Percentiles rank a stretch among this genome's conserved stretches.
phyloP scores from a whole-genome alignment of 2,329 filamentous ascomycete genomes.

The Fusarium cicatricum region DNA sequence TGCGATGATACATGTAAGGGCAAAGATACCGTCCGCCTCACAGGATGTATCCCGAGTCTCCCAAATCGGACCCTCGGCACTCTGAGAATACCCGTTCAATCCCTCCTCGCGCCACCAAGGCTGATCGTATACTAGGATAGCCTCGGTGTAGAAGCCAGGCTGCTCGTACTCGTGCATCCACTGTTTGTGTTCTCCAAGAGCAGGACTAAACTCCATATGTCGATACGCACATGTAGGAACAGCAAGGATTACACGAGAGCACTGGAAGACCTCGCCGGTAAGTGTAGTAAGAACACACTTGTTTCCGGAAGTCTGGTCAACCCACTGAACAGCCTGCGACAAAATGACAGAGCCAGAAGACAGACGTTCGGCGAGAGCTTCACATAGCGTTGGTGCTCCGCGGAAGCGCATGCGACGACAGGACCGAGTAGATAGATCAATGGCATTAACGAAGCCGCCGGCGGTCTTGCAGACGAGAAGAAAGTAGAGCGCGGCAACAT shows the following conservation, averaged over 20 bases:
- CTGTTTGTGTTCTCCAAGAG: constrained; percentile 26
- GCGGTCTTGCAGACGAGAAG: constrained; percentile 36
- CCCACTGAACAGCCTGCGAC: constrained; percentile 22
- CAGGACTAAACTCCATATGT: constrained; percentile 22
- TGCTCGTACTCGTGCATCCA: constrained; percentile 24
- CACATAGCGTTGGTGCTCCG: constrained; percentile 8
- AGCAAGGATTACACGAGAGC: constrained; percentile 29
- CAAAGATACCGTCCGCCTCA: constrained; percentile 19
- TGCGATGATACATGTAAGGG: constrained; percentile 31
- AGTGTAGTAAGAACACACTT: constrained; percentile 23
- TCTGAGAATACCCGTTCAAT: constrained; percentile 26
- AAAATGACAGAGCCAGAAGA: constrained; percentile 16
- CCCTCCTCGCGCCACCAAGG: constrained; percentile 39
- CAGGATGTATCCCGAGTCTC: constrained; percentile 24
- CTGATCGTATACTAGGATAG: constrained; percentile 25
- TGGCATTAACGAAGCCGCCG: constrained; percentile 27
- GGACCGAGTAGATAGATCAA: constrained; percentile 8
- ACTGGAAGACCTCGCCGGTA: constrained; percentile 26
- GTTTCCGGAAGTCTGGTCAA: constrained; percentile 28
- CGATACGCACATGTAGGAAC: constrained; percentile 16
- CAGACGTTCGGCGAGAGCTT: constrained; percentile 23
- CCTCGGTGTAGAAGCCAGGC: constrained; percentile 25
- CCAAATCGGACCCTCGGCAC: constrained; percentile 22
- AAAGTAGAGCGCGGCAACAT: constrained; percentile 34
- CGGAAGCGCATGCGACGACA: constrained; percentile 13